Evolutionary conservation across 2,329 filamentous ascomycete genomes (phyloP).

Genomic region (Trichoderma sp.): DNA sequence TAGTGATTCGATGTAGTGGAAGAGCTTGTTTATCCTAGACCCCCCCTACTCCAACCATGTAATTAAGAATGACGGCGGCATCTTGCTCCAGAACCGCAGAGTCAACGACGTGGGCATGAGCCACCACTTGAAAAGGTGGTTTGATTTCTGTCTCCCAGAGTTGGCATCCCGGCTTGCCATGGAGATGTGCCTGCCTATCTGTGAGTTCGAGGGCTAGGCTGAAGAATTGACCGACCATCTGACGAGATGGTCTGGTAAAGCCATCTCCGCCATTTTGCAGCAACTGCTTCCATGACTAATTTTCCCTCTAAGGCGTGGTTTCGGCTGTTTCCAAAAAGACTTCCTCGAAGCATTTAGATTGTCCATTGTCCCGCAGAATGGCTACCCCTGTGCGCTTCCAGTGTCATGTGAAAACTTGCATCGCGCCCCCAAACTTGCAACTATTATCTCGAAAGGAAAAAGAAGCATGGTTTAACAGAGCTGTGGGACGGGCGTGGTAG

Average conservation of each 20-base stretch:
- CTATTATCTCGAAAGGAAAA: conserved; percentile 14
- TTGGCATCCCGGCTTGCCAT: conserved; percentile 14
- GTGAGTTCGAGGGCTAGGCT: conserved; percentile 32
- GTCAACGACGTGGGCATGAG: conserved; percentile 41
- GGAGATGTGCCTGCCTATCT: conserved; percentile 36
- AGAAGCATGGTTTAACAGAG: conserved; percentile 14
- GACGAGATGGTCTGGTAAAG: background rate
- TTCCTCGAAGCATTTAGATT: background rate
- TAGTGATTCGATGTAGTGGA: conserved; percentile 38
- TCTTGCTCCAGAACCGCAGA: conserved; percentile 47
- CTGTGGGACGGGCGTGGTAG: background rate
- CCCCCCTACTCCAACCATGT: conserved; percentile 43
- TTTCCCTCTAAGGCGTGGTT: conserved; percentile 29
- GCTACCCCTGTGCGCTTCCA: background rate
- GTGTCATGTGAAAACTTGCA: conserved; percentile 28
- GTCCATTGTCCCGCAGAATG: background rate
- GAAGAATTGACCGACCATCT: conserved; percentile 30
- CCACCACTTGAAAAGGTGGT: conserved; percentile 44
- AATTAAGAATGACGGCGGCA: conserved; percentile 42
- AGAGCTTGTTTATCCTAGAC: conserved; percentile 39
- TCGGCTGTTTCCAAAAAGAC: background rate
- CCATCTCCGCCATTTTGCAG: conserved; percentile 9
- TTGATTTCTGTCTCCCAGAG: conserved; percentile 38
- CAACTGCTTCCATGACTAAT: conserved; percentile 31
- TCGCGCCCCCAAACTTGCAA: conserved; percentile 29